Base-by-base conservation (phyloP, 75 land plant species). In the Cunninghamia lanceolata region DNA sequence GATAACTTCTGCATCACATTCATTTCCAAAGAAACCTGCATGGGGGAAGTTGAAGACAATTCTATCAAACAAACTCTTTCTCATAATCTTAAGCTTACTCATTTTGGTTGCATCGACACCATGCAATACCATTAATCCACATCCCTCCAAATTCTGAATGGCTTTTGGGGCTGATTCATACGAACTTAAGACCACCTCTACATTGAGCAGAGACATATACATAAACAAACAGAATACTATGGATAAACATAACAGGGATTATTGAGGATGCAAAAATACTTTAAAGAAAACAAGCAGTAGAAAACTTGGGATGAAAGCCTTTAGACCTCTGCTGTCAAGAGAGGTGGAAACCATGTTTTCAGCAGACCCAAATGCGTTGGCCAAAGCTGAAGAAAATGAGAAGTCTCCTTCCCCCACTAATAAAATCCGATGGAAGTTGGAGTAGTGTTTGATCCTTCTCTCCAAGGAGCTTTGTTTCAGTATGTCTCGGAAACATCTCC, bases 241-340 rank as follows among this genome's bases (percentile, higher is more conserved):
- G 34, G 1, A 71, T 3, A 32, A n/a, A 6, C 14, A 9, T n/a
- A 32, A 2, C 14, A 32, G 34, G 34, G 74, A 32, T 50, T 14
- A 71, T 3, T n/a, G 34, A 30, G 34, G 14, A n/a, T 9, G 13
- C 74, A 32, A 13, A 32, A 32, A 34, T 35, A 77, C 70, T n/a
- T n/a, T n/a, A 3, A 93, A 83, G 32, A 93, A 93, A 19, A 91
- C 90, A 63, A 93, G 89, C 35, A 87, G 17, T 13, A 36, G 39
- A 34, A 16, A 36, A 3, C 85, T 35, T 91, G 86, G 87, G 15
- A 73, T 73, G 35, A 75, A 14, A 36, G 32, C 17, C 36, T 11
- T 34, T 34, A 66, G 43, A 88, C 75, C 86, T 63, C 59, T 25
- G 30, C 50, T 76, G 46, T 89, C 77, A 16, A 90, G 82, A 42